These are phyloP conservation scores for Coemansia sp. DNA, from an alignment of 192 early-diverging fungal species.

Conservation along the genomic window DNA sequence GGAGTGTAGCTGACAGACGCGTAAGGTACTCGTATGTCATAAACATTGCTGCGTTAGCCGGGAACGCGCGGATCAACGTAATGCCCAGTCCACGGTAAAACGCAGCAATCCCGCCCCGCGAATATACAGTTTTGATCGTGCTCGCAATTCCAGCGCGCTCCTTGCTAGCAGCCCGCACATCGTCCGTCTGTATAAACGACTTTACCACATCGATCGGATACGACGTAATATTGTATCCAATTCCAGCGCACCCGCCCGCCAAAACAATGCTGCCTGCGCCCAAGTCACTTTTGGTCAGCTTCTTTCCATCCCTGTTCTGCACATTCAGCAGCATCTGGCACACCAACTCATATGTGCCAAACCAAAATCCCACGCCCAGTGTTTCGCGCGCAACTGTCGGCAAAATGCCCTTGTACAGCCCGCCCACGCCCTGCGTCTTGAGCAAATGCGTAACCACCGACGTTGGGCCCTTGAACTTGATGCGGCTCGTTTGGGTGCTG, in stretches of 20 bases:
- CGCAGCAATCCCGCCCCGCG: conserved; percentile 72
- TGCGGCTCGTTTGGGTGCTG: background rate
- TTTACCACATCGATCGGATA: conserved; percentile 97
- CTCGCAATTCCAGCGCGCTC: conserved; percentile 55
- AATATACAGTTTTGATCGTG: conserved; percentile 70
- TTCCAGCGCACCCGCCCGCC: conserved; percentile 88
- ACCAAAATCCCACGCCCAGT: conserved; percentile 93
- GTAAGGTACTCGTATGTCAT: conserved; percentile 83
- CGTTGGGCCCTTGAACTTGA: conserved; percentile 57
- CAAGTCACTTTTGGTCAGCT: conserved; percentile 69
- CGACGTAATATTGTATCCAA: conserved; percentile 80
- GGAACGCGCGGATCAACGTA: conserved; percentile 82
- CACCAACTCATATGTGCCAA: conserved; percentile 88
- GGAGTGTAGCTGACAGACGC: conserved; percentile 27
- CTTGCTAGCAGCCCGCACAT: conserved; percentile 29
- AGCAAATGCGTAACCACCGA: conserved; percentile 58
- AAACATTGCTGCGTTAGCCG: conserved; percentile 95
- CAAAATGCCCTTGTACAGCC: conserved; percentile 46
- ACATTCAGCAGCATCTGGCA: conserved; percentile 56
- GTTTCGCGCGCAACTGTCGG: conserved; percentile 84
- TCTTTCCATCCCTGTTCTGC: conserved; percentile 14
- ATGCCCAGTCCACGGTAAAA: conserved; percentile 96
- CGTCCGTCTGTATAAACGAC: conserved; percentile 87
- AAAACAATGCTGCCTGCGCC: conserved; percentile 70
- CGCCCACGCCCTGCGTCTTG: conserved; percentile 56